These are phyloP conservation scores for Pythium dissotocum DNA, from an alignment of 352 stramenopile genomes.

Conservation along the genomic window DNA sequence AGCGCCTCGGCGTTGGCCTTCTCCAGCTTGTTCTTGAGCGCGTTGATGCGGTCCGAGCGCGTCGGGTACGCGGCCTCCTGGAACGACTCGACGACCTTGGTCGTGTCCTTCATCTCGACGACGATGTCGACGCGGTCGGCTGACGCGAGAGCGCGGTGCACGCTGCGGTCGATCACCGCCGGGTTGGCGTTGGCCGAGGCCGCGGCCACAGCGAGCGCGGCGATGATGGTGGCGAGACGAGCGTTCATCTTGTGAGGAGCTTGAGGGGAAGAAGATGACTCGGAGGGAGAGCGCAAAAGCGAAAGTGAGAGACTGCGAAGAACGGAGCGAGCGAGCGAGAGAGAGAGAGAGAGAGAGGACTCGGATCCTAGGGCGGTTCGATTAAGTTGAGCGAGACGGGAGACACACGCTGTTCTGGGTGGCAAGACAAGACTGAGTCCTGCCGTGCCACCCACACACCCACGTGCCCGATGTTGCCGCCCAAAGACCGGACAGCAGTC, in stretches of 20 bases:
- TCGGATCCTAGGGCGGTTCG: not conserved
- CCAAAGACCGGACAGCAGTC: not conserved
- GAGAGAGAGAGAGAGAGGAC: not conserved
- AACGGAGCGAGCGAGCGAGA: not conserved
- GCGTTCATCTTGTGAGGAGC: not conserved
- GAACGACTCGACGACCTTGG: slow-evolving; percentile 9
- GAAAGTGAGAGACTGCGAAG: not conserved
- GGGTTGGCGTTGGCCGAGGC: slow-evolving; percentile 4
- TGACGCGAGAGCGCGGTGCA: slow-evolving; percentile 8
- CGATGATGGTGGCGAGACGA: slow-evolving; percentile 7
- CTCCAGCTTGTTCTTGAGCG: slow-evolving; percentile 23
- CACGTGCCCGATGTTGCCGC: not conserved
- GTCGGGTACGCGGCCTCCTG: slow-evolving; percentile 12
- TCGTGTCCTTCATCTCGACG: slow-evolving; percentile 6
- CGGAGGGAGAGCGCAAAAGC: not conserved
- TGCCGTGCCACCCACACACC: not conserved
- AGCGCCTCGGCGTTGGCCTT: not conserved
- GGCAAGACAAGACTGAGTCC: not conserved
- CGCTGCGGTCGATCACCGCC: slow-evolving; percentile 11
- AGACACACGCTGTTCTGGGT: not conserved
- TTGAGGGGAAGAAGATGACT: not conserved
- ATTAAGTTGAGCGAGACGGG: not conserved
- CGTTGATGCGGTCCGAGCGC: slow-evolving; percentile 19
- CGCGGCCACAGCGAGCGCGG: slow-evolving; percentile 3
- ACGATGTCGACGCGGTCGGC: slow-evolving; percentile 5